Conservation (phyloP, 192 early-diverging fungal genomes). For the Gaertneriomyces sp. region DNA sequence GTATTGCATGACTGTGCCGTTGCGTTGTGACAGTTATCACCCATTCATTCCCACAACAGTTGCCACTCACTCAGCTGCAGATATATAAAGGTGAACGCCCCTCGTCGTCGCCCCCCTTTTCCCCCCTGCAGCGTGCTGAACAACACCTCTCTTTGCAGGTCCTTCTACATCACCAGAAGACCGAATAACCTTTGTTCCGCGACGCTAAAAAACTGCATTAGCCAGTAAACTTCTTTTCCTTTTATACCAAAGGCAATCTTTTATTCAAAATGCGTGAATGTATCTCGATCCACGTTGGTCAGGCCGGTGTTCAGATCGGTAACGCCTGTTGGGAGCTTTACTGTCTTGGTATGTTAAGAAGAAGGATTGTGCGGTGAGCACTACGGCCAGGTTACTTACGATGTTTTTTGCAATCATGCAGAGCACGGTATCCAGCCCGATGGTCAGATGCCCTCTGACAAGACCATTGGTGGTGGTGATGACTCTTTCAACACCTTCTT, state of each 20-base stretch:
- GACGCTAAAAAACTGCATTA: background rate
- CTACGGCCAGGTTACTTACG: background rate
- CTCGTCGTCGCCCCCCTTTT: no score
- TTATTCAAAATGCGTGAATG: slow-evolving; percentile 63
- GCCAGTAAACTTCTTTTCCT: slow-evolving; percentile 1
- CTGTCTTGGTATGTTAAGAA: slow-evolving; percentile 55
- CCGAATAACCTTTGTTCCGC: slow-evolving; percentile 8
- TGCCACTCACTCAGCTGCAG: no score
- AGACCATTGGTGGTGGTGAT: slow-evolving; percentile 71
- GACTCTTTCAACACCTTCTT: slow-evolving; percentile 99
- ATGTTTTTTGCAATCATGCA: slow-evolving; percentile 23
- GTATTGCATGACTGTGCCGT: no score
- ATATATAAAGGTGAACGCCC: no score
- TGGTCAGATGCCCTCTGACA: slow-evolving; percentile 79
- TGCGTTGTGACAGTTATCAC: no score
- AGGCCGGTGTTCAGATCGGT: slow-evolving; percentile 99
- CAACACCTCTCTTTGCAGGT: background rate
- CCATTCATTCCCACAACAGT: no score
- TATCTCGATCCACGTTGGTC: slow-evolving; percentile 78
- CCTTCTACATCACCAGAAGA: slow-evolving; percentile 23
- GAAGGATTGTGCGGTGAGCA: no score
- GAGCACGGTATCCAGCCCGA: slow-evolving; percentile 99
- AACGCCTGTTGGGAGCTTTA: slow-evolving; percentile 99
- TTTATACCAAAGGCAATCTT: background rate
- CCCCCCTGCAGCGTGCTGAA: no score